Conservation (phyloP, 2,329 filamentous ascomycete genomes). For the Xylaria sp. region DNA sequence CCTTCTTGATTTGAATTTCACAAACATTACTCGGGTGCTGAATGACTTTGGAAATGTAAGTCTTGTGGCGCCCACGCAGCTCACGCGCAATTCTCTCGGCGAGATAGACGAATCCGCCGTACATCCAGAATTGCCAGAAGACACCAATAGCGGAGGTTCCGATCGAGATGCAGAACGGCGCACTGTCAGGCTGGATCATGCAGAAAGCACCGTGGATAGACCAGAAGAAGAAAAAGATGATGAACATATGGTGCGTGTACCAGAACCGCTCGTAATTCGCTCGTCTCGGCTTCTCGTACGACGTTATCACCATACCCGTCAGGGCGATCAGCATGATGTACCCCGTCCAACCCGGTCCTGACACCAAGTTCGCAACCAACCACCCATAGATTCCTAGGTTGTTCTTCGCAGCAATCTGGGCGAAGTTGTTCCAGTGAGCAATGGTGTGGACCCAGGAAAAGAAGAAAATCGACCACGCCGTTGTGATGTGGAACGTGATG, state of each 20-base stretch:
- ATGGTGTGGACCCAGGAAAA: slow-evolving; percentile 87
- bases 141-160: slow-evolving; percentile 69
- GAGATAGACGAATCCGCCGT: slow-evolving; percentile 78
- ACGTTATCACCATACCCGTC: slow-evolving; percentile 78
- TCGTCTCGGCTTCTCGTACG: slow-evolving; percentile 74
- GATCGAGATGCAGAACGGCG: slow-evolving; percentile 74
- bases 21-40: slow-evolving; percentile 88
- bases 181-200: slow-evolving; percentile 85
- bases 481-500: slow-evolving; percentile 84
- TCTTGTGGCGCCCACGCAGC: slow-evolving; percentile 78
- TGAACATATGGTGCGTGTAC: slow-evolving; percentile 87
- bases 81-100: slow-evolving; percentile 79
- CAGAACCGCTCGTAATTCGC: slow-evolving; percentile 89
- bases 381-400: slow-evolving; percentile 78
- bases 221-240: slow-evolving; percentile 90
- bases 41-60: slow-evolving; percentile 85
- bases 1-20: slow-evolving; percentile 92
- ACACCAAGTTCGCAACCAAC: slow-evolving; percentile 74
- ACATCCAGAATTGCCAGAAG: slow-evolving; percentile 91
- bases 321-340: slow-evolving; percentile 81
- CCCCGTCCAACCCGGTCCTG: slow-evolving; percentile 82
- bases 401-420: slow-evolving; percentile 73
- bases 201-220: slow-evolving; percentile 87
- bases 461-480: slow-evolving; percentile 86
- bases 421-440: slow-evolving; percentile 87